Base-by-base conservation (phyloP, 2,329 filamentous ascomycete genomes). In the Verticillium nonalfalfae region DNA sequence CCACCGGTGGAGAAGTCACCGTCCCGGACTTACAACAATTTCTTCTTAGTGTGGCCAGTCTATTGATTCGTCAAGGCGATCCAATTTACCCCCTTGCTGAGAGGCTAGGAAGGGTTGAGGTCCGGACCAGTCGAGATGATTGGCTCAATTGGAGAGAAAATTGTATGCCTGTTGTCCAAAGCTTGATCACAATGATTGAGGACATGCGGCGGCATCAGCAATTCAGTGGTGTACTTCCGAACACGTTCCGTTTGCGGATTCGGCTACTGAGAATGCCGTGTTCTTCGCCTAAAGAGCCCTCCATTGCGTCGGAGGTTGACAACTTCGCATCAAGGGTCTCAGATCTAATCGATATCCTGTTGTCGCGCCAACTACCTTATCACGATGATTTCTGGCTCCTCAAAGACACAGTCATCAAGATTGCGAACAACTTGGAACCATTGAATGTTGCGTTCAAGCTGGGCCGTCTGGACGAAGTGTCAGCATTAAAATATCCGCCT, bases 341-440 rank as follows among this genome's bases (percentile, higher is more conserved):
- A 10, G 38, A 26, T 0, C 59, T 67, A 1, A 59, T 69, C 2
- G 57, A 60, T 1, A 15, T 26, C 33, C 66, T 72, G 1, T 63
- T 58, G 1, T 38, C 7, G 0, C 64, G 65, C 1, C 62, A 38
- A 7, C 70, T 67, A 9, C 45, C 45, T 1, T 71, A 72, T 21
- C 70, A 72, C 38, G 50, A 59, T 0, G 67, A 70, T 26, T 66
- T 71, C 34, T 15, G 55, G 7, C 40, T 55, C 1, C 39, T 72
- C 26, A 63, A 64, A 40, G 26, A 64, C 3, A 26, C 15, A 6
- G 9, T 50, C 10, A 11, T 50, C 7, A n/a, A 11, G 3, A 10
- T 21, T 10, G 4, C 15, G 11, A 9, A 14, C n/a, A 7, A 11
- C 52, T 31, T 9, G 21, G n/a, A 7, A n/a, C 55, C 31, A 26